These are phyloP conservation scores for Petunia hybrid DNA, from an alignment of 305 asterid genomes.

Conservation along the genomic window DNA sequence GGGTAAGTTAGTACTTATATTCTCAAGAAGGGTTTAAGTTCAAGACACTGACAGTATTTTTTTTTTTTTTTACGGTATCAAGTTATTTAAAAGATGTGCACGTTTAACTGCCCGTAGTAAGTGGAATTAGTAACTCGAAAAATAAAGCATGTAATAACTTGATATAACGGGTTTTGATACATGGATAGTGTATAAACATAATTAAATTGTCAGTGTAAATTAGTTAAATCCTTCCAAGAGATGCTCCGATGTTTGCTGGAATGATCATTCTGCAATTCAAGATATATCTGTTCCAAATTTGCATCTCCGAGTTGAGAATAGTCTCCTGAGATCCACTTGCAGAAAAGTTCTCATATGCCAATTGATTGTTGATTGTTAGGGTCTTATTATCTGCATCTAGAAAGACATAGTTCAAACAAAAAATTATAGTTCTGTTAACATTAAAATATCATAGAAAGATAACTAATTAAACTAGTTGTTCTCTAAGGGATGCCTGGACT, in stretches of 20 bases:
- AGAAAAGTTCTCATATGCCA: neutral
- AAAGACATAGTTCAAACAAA: neutral
- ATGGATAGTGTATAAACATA: too few relatives aligned
- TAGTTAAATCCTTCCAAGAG: too few relatives aligned
- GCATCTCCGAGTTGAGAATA: neutral
- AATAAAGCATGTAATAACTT: neutral
- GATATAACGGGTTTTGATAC: too few relatives aligned
- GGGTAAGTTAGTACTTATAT: constrained; percentile 40
- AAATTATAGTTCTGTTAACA: neutral
- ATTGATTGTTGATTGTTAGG: neutral
- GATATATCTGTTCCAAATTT: neutral
- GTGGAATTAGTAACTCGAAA: neutral
- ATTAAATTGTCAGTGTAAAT: too few relatives aligned
- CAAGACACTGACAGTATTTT: neutral
- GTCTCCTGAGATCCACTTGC: neutral
- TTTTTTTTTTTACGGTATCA: neutral
- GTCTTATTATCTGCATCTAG: neutral
- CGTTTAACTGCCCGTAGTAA: neutral
- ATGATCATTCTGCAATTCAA: neutral
- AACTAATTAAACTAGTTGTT: neutral
- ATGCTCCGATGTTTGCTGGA: neutral
- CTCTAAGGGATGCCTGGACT: constrained; percentile 63
- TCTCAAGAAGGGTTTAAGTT: neutral
- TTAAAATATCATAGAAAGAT: neutral
- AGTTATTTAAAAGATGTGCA: neutral